Conservation (phyloP, 2,329 filamentous ascomycete species). For the Cercospora zeae-maydis region DNA sequence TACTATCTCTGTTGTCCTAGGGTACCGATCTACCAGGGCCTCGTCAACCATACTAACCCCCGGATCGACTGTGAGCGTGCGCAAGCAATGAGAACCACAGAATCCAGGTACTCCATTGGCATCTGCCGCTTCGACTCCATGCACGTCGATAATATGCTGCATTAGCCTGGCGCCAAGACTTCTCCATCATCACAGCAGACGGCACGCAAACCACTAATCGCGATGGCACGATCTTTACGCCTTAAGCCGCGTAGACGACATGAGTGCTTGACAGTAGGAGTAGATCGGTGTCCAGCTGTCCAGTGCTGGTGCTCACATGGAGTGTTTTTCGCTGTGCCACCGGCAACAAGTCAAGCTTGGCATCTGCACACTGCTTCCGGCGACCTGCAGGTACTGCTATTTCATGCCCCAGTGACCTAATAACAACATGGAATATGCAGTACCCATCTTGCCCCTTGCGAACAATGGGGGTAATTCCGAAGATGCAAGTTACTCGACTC, state of each 20-base stretch:
- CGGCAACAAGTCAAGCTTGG: background rate
- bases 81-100: background rate
- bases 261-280: too few relatives aligned
- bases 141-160: constrained; percentile 16
- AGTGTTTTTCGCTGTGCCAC: background rate
- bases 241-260: too few relatives aligned
- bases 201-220: background rate
- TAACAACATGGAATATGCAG: background rate
- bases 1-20: background rate
- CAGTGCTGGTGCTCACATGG: background rate
- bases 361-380: background rate
- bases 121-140: constrained; percentile 3
- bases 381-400: background rate
- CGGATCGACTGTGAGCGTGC: background rate
- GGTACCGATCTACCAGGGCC: background rate
- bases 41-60: background rate
- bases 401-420: background rate
- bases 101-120: background rate
- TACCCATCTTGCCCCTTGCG: background rate
- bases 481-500: background rate
- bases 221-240: background rate
- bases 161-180: background rate
- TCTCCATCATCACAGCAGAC: background rate
- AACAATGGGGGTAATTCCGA: background rate
- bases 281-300: background rate